Conservation (phyloP, 2,329 filamentous ascomycete species). For the Magnaporthales sp. region DNA sequence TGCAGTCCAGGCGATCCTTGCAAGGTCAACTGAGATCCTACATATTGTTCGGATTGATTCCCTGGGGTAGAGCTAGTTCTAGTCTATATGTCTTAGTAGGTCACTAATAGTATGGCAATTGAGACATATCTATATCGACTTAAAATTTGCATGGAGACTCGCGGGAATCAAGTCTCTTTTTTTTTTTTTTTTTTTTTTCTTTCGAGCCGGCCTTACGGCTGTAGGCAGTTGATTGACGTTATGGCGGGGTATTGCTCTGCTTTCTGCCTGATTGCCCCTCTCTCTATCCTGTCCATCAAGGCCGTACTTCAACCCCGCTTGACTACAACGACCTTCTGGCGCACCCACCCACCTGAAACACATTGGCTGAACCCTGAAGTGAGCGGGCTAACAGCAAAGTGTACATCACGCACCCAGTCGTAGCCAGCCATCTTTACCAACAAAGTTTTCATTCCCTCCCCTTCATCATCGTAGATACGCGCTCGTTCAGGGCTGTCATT, state of each 20-base stretch:
- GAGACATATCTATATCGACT: not conserved
- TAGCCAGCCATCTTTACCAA: too few relatives aligned
- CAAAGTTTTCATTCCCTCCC: too few relatives aligned
- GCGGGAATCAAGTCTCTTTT: not conserved
- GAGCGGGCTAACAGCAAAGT: not conserved
- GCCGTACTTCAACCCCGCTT: not conserved
- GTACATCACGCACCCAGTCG: too few relatives aligned
- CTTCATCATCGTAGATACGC: too few relatives aligned
- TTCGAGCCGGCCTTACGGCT: not conserved
- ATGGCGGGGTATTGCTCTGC: not conserved
- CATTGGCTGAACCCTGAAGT: not conserved
- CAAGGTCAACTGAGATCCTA: not conserved
- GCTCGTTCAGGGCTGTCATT: too few relatives aligned
- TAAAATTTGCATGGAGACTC: not conserved
- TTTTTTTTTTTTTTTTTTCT: too few relatives aligned
- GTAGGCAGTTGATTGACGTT: not conserved
- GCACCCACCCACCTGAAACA: not conserved
- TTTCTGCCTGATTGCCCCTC: not conserved
- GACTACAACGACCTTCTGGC: not conserved
- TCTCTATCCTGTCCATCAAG: not conserved
- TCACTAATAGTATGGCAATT: not conserved
- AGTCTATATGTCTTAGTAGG: not conserved
- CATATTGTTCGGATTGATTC: not conserved
- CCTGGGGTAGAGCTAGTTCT: too few relatives aligned
- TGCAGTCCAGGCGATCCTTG: not conserved